Evolutionary conservation across 1,284 basidiomycete genomes (phyloP), one percentile per base, ranked within the genome.

Genomic region (Somion occarium): DNA sequence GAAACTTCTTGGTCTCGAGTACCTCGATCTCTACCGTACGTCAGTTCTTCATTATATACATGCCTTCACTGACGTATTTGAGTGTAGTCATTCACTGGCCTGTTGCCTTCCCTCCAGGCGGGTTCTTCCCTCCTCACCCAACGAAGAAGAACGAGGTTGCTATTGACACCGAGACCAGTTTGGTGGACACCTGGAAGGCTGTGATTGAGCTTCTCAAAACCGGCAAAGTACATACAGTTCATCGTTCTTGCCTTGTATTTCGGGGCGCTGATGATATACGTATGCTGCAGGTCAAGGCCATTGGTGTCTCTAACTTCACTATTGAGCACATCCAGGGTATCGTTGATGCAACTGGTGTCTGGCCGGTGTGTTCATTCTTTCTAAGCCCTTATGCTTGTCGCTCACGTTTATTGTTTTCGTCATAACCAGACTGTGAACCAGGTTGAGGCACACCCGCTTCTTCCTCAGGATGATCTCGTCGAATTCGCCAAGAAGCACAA

Each of bases 241-340:
- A 22, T 25, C 13, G 4, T 27, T 38, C 30, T 38, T 3, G 4
- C 23, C 13, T 12, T 9, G 3, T 25, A 43, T 26, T n/a, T n/a
- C 13, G 42, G 44, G 12, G 22, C 37, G 4, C 49, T 34, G 3
- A 37, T 22, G 7, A 20, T n/a, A n/a, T 46, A 27, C 19, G 19
- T 22, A 13, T 23, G 23, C n/a, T 24, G 13, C 41, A 80, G 76
- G 82, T 83, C 64, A 73, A 70, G 60, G 73, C 75, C 2, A 71
- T 88, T 53, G 88, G 86, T 55, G 91, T 94, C 12, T 91, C 87
- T 56, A 94, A 94, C 78, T 93, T 92, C 67, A 82, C 78, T 26
- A 71, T 85, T 47, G 72, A 75, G 41, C 74, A 85, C 46, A 69
- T 93, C 52, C 69, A 90, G 64, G 84, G 73, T 27, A 79, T 94